Conservation (phyloP, 2,329 filamentous ascomycete species). For the Aspergillus bombycis region DNA sequence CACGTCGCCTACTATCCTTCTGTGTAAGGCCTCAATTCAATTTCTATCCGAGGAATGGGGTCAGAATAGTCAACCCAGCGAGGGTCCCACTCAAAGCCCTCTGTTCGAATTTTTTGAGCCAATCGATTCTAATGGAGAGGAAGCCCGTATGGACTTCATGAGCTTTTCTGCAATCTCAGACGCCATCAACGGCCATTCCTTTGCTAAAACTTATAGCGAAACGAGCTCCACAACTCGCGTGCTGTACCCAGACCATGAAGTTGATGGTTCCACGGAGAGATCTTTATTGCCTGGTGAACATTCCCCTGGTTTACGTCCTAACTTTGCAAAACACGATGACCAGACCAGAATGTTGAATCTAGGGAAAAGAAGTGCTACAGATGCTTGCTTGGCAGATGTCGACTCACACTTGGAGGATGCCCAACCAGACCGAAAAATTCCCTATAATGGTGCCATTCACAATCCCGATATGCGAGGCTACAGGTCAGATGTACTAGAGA, state of each 20-base stretch:
- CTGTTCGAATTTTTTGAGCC: background rate
- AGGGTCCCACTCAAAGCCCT: constrained; percentile 20
- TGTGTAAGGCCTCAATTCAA: constrained; percentile 18
- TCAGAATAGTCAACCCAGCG: constrained; percentile 8
- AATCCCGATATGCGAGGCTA: background rate
- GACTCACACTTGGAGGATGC: constrained; percentile 25
- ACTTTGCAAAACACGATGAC: constrained; percentile 5
- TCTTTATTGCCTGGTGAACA: background rate
- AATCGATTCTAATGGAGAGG: background rate
- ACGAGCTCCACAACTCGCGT: background rate
- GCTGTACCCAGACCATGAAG: background rate
- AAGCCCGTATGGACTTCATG: too few species aligned
- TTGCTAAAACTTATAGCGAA: background rate
- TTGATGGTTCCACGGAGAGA: background rate
- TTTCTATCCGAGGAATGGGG: constrained; percentile 9
- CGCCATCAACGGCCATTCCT: background rate
- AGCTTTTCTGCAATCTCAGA: background rate
- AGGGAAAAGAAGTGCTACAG: constrained; percentile 32
- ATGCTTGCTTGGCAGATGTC: constrained; percentile 33
- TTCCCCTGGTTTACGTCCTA: constrained; percentile 2
- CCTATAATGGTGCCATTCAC: background rate
- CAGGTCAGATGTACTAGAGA: background rate
- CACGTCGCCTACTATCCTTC: constrained; percentile 13
- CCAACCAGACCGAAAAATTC: background rate
- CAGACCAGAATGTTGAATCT: constrained; percentile 13